These are phyloP conservation scores for Calonectria hongkongensis DNA, from an alignment of 2,329 filamentous ascomycete genomes.

Conservation along the genomic window DNA sequence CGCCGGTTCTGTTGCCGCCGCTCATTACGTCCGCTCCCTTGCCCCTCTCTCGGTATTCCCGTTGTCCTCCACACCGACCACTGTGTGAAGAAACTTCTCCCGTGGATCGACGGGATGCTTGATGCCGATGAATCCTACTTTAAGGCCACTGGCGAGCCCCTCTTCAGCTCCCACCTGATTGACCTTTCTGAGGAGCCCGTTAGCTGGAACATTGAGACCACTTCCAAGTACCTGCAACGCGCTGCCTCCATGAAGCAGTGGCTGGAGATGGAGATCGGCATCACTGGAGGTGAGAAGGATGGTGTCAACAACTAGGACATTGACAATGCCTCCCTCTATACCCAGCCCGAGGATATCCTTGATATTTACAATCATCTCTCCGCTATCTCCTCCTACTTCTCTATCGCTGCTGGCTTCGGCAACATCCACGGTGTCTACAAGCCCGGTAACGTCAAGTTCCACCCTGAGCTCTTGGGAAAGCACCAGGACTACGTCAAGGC, in stretches of 20 bases:
- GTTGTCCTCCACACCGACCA: conserved; percentile 98
- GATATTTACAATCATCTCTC: conserved; percentile 91
- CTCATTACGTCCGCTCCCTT: conserved; percentile 93
- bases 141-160: conserved; percentile 92
- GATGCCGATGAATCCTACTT: conserved; percentile 96
- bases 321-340: conserved; percentile 98
- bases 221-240: conserved; percentile 93
- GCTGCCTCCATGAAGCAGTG: conserved; percentile 98
- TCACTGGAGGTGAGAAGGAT: conserved; percentile 98
- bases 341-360: conserved; percentile 96
- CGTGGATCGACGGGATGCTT: conserved; percentile 97
- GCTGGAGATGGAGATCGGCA: conserved; percentile 94
- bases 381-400: conserved; percentile 95
- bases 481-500: conserved; percentile 95
- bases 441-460: conserved; percentile 96
- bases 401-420: conserved; percentile 97
- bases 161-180: conserved; percentile 99
- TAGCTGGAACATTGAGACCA: conserved; percentile 93
- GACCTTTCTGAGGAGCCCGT: conserved; percentile 95
- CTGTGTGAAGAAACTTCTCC: conserved; percentile 99
- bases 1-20: conserved; percentile 89
- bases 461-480: conserved; percentile 96
- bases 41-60: conserved; percentile 89
- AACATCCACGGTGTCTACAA: conserved; percentile 99
- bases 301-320: conserved; percentile 99